A percentile compares a stretch with the other conserved stretches of the same genome.
Evolutionary conservation across 2,329 filamentous ascomycete genomes (phyloP).

Genomic region (Drechslerella stenobrocha): DNA sequence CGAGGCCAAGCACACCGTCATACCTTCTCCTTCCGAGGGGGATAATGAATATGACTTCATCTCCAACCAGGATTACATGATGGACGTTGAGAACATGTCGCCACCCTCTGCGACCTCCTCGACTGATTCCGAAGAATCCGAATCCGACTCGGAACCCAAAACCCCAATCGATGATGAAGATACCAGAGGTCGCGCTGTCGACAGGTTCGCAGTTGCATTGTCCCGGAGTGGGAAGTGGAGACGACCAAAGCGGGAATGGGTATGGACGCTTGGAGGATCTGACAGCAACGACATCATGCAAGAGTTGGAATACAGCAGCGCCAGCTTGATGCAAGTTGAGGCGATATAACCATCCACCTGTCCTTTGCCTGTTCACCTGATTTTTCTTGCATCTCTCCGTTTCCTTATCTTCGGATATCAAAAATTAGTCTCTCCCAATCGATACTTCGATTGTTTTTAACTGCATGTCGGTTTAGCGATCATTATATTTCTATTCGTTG

Average conservation of each 20-base stretch:
- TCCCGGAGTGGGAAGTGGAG: conserved; percentile 46
- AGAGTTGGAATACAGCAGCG: conserved; percentile 46
- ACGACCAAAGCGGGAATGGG: conserved; percentile 45
- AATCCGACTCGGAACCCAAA: conserved; percentile 46
- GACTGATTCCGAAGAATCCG: conserved; percentile 46
- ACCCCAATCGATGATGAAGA: conserved; percentile 45
- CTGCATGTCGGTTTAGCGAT: conserved; percentile 42
- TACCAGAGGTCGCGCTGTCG: conserved; percentile 35
- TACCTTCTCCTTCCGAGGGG: conserved; percentile 22
- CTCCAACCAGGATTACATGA: conserved; percentile 20
- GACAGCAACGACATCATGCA: conserved; percentile 49
- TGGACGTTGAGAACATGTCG: conserved; percentile 44
- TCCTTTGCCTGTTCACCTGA: conserved; percentile 20
- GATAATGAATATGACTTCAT: conserved; percentile 39
- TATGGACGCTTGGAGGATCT: conserved; percentile 44
- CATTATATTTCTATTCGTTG: conserved; percentile 30
- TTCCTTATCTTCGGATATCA: not conserved
- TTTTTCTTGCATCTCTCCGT: conserved; percentile 13
- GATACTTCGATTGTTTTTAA: conserved; percentile 10
- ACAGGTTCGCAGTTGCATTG: conserved; percentile 37
- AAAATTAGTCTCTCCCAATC: conserved; percentile 12
- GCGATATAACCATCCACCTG: conserved; percentile 21
- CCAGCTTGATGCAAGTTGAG: conserved; percentile 46
- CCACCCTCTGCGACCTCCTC: conserved; percentile 45
- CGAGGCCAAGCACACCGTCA: conserved; percentile 36